Percentiles rank a stretch among this genome's conserved stretches.
Conservation (phyloP, 2,329 filamentous ascomycete species). For the Ophiostoma piceae region DNA sequence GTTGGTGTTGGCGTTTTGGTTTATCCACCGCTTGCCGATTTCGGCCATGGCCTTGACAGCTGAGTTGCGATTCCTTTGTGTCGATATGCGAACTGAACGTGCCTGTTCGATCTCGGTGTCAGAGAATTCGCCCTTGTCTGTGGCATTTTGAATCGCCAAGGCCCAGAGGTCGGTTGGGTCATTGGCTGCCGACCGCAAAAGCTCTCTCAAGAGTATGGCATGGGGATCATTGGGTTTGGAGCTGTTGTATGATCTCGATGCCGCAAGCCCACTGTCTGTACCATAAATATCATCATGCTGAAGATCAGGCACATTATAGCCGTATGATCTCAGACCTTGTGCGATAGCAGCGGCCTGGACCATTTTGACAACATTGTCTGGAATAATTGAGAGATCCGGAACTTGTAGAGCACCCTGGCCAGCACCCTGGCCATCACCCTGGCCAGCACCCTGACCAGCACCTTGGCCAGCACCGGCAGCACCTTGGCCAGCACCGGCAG, state of each 20-base stretch:
- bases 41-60: background rate
- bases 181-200: conserved; percentile 10
- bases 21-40: background rate
- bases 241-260: background rate
- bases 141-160: background rate
- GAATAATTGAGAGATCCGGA: background rate
- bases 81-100: background rate
- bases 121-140: background rate
- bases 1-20: background rate
- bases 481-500: no score
- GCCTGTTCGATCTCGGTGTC: background rate
- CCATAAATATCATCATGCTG: background rate
- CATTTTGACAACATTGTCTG: background rate
- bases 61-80: background rate
- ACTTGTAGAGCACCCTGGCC: background rate
- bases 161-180: conserved; percentile 18
- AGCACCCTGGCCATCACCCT: background rate
- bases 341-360: background rate
- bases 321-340: background rate
- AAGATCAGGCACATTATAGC: no score
- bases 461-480: no score
- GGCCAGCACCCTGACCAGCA: background rate
- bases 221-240: background rate
- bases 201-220: background rate
- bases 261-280: no score